A percentile compares a stretch with the other conserved stretches of the same genome.
Conservation (phyloP, 768 basidiomycete genomes). For the Suillus paluster region DNA sequence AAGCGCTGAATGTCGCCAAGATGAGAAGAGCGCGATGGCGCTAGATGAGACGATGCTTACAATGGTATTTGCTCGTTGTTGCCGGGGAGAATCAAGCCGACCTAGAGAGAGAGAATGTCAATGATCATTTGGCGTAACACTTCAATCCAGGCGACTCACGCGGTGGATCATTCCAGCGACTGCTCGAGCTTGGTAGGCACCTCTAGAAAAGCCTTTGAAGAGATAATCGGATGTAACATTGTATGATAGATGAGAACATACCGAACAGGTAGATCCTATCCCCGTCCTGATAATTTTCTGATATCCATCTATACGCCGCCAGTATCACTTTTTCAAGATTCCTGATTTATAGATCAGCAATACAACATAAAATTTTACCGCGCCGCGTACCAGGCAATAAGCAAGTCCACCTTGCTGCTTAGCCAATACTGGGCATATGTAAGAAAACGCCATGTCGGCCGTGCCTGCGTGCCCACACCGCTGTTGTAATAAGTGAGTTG, state of each 20-base stretch:
- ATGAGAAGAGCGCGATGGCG: not conserved
- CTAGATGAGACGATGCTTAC: slow-evolving; percentile 22
- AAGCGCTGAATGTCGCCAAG: slow-evolving; percentile 25
- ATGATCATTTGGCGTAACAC: slow-evolving; percentile 5
- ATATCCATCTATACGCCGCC: slow-evolving; percentile 37
- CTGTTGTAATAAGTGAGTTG: slow-evolving; percentile 35
- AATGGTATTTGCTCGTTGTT: slow-evolving; percentile 42
- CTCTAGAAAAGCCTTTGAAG: slow-evolving; percentile 45
- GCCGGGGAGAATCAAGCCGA: slow-evolving; percentile 37
- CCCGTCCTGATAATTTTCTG: slow-evolving; percentile 33
- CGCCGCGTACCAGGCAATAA: slow-evolving; percentile 33
- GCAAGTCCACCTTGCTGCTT: slow-evolving; percentile 30
- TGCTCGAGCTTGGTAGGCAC: slow-evolving; percentile 44
- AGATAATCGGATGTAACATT: not conserved
- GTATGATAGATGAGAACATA: slow-evolving; percentile 11
- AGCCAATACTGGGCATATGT: slow-evolving; percentile 28
- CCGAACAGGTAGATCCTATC: slow-evolving; percentile 45
- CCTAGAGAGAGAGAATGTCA: slow-evolving; percentile 21
- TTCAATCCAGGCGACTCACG: slow-evolving; percentile 17
- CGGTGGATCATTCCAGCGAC: slow-evolving; percentile 43
- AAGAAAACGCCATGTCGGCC: slow-evolving; percentile 14
- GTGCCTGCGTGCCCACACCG: slow-evolving; percentile 38
- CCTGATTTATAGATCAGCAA: slow-evolving; percentile 18
- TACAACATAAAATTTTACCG: not conserved
- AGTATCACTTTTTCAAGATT: slow-evolving; percentile 34